Evolutionary conservation across 2,329 filamentous ascomycete genomes (phyloP), one percentile per base, ranked within the genome.

Genomic region (Trichoderma sp.): DNA sequence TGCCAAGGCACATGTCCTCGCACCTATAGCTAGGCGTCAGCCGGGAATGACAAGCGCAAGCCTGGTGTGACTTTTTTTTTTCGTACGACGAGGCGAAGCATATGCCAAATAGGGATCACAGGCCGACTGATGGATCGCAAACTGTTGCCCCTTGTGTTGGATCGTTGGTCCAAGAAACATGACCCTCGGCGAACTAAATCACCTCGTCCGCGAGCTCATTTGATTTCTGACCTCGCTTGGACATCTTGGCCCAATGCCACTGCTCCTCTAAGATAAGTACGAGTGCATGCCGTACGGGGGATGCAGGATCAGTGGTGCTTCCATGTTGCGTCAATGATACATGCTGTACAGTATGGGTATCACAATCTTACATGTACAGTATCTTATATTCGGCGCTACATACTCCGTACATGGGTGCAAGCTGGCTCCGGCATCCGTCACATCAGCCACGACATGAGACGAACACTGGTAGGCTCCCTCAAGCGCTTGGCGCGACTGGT

Each of bases 401-500:
- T 48, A 39, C 13, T 2, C 35, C 19, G 6, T 29, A 29, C 29
- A 29, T 29, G 29, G 29, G 29, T 29, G 29, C n/a, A 10, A 25
- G 48, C 52, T 48, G 10, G 42, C 19, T 63, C 37, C 15, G 15
- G 45, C 34, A 63, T 37, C 45, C 45, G 4, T 53, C 25, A 39
- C 17, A n/a, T 19, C n/a, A 2, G 27, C 45, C 19, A 35, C 19
- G 7, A 50, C 42, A 61, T 35, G 34, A 53, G 34, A 53, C 32
- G 15, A 19, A 37, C 5, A 52, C 6, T 2, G 34, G 39, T 34
- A 25, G 50, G 27, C 50, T 56, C 25, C 12, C 42, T 42, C 27
- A 64, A 19, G 61, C 61, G 52, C 61, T 65, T 65, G 61, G 52
- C 61, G 61, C 61, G 61, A 48, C 42, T 65, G 52, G 52, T 39